A percentile compares a stretch with the other conserved stretches of the same genome.
Evolutionary conservation across 768 basidiomycete species (phyloP).

Genomic region (Leucosporidium creatinivorum): DNA sequence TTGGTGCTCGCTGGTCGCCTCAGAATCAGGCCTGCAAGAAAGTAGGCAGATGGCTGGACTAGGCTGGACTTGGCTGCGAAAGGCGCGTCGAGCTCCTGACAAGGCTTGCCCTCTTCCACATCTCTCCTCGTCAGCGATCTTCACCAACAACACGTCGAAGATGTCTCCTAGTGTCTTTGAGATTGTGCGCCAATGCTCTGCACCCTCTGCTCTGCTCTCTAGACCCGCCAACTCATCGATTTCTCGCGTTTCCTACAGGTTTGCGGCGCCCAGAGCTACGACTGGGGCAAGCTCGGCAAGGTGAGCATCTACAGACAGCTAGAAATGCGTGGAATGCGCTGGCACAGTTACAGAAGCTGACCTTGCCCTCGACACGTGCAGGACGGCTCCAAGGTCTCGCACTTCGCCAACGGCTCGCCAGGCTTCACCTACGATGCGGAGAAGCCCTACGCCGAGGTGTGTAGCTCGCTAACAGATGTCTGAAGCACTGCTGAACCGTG

Average conservation of each 20-base stretch:
- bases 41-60: neutral
- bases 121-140: too few species aligned
- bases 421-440: slow-evolving; percentile 62
- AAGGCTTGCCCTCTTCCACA: too few species aligned
- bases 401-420: slow-evolving; percentile 61
- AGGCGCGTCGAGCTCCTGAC: too few species aligned
- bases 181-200: too few species aligned
- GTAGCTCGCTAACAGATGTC: slow-evolving; percentile 34
- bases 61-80: too few species aligned
- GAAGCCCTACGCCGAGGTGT: slow-evolving; percentile 86
- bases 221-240: too few species aligned
- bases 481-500: neutral
- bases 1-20: too few species aligned
- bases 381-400: slow-evolving; percentile 68
- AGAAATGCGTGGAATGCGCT: neutral
- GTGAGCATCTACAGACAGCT: slow-evolving; percentile 27
- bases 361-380: neutral
- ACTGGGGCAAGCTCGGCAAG: slow-evolving; percentile 84
- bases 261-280: slow-evolving; percentile 77
- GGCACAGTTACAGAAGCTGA: neutral
- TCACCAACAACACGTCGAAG: too few species aligned
- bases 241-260: slow-evolving; percentile 8
- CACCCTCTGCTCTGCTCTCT: too few species aligned
- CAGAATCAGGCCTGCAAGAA: too few species aligned
- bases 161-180: too few species aligned